Percentiles rank a stretch among this genome's conserved stretches.
Evolutionary conservation across 164 flowering plant species (phyloP).

Genomic region (Vitis rupestris): DNA sequence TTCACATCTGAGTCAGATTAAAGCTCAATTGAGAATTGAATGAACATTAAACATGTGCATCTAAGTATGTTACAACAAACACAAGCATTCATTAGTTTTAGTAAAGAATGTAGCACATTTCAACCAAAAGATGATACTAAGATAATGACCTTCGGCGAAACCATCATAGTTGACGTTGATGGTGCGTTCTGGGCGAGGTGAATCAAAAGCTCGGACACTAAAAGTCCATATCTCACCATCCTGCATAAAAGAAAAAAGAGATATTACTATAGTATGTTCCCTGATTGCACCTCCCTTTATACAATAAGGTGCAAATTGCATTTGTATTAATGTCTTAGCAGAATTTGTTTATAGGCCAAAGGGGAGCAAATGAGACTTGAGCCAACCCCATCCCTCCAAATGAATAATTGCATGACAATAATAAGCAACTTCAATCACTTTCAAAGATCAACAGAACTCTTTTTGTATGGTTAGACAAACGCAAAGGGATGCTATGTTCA

Average conservation of each 20-base stretch:
- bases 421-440: not conserved
- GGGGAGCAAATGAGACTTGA: no score
- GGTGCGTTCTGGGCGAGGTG: slow-evolving; percentile 76
- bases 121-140: not conserved
- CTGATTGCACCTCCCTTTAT: not conserved
- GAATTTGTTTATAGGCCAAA: not conserved
- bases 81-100: not conserved
- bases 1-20: slow-evolving; percentile 58
- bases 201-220: slow-evolving; percentile 77
- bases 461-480: no score
- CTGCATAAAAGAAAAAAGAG: slow-evolving; percentile 35
- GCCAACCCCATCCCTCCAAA: no score
- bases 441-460: no score
- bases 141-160: slow-evolving; percentile 83
- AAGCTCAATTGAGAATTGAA: not conserved
- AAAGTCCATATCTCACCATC: slow-evolving; percentile 98
- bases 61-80: no score
- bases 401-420: not conserved
- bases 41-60: no score
- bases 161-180: slow-evolving; percentile 93
- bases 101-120: not conserved
- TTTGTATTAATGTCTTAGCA: not conserved
- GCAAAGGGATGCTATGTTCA: no score
- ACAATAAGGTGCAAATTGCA: not conserved
- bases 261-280: not conserved